Evolutionary conservation across 805 yeast species (phyloP).

Genomic region (Kluyveromyces starmeri): DNA sequence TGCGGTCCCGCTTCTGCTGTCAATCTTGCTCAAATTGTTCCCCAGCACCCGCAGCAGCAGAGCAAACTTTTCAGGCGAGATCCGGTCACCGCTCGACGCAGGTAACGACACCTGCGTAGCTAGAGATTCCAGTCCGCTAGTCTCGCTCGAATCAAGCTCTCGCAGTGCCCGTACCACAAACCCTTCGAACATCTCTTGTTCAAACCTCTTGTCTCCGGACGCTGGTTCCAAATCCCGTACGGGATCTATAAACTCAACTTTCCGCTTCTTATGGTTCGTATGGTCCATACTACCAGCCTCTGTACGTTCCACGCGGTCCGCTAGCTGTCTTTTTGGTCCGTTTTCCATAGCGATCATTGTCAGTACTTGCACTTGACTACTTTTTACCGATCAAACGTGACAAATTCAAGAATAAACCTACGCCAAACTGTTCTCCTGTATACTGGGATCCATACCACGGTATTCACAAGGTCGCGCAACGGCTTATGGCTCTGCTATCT

Average conservation of each 20-base stretch:
- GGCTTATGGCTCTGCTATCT: too few relatives aligned
- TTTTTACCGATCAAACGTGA: too few relatives aligned
- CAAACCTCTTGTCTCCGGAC: constrained; percentile 16
- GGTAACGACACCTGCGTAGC: constrained; percentile 54
- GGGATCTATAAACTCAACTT: constrained; percentile 26
- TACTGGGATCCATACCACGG: too few relatives aligned
- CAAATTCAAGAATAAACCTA: too few relatives aligned
- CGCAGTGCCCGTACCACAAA: constrained; percentile 62
- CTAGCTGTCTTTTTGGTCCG: constrained; percentile 17
- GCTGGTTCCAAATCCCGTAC: constrained; percentile 11
- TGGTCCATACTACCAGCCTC: too few relatives aligned
- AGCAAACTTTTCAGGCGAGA: constrained; percentile 43
- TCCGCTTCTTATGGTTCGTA: constrained; percentile 25
- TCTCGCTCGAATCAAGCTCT: constrained; percentile 50
- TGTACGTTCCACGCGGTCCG: too few relatives aligned
- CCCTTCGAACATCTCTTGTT: constrained; percentile 31
- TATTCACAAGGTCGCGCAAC: too few relatives aligned
- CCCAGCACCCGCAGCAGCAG: constrained; percentile 51
- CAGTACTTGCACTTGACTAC: too few relatives aligned
- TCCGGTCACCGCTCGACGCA: constrained; percentile 40
- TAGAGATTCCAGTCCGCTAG: constrained; percentile 47
- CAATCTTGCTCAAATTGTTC: constrained; percentile 60
- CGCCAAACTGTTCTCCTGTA: too few relatives aligned
- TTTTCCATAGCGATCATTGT: constrained; percentile 30
- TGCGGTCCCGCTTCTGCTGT: constrained; percentile 38